A percentile compares a stretch with the other conserved stretches of the same genome.
Conservation (phyloP, 305 asterid species). For the Fraxinus albicans region DNA sequence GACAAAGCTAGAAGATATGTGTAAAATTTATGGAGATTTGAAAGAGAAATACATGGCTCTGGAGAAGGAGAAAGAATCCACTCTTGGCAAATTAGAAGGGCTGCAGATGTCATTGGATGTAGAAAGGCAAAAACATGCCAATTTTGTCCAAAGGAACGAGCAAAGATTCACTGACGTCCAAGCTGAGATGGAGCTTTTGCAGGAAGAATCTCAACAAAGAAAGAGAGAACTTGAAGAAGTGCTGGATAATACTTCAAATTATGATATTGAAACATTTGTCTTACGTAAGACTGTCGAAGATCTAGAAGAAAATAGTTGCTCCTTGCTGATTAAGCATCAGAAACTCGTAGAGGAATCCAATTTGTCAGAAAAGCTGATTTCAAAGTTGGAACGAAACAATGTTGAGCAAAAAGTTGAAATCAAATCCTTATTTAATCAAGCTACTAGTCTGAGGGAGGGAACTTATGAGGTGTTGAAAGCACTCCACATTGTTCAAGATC, state of each 20-base stretch:
- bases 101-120: conserved; percentile 60
- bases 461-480: conserved; percentile 52
- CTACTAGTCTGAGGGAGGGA: conserved; percentile 56
- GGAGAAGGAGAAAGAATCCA: conserved; percentile 72
- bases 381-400: conserved; percentile 50
- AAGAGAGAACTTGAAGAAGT: conserved; percentile 60
- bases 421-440: conserved; percentile 54
- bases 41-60: conserved; percentile 58
- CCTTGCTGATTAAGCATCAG: conserved; percentile 43
- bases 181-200: conserved; percentile 51
- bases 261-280: conserved; percentile 68
- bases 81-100: conserved; percentile 56
- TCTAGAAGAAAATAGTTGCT: conserved; percentile 50
- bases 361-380: conserved; percentile 46
- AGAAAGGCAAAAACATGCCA: conserved; percentile 60
- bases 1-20: conserved; percentile 55
- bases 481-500: conserved; percentile 46
- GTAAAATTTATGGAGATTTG: conserved; percentile 52
- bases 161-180: conserved; percentile 32
- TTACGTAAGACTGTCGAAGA: conserved; percentile 52
- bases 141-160: conserved; percentile 44
- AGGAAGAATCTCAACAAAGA: conserved; percentile 47
- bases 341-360: conserved; percentile 48
- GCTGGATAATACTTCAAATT: conserved; percentile 49
- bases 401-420: conserved; percentile 49